These are phyloP conservation scores for sunflower (Helianthus annuus) DNA, from an alignment of 129 eudicot genomes.

Conservation along the genomic window HanXRQr2.0-SUNRISE NC_035440.2:76978935-76979434, in stretches of 20 bases:
- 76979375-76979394: slow-evolving; percentile 52
- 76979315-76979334: slow-evolving; percentile 85
- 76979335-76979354: slow-evolving; percentile 75
- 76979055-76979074: too few relatives aligned
- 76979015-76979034: too few relatives aligned
- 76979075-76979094: too few relatives aligned
- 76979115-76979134: too few relatives aligned
- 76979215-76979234: slow-evolving; percentile 1
- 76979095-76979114: too few relatives aligned
- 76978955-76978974: too few relatives aligned
- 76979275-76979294: slow-evolving; percentile 84
- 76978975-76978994: too few relatives aligned
- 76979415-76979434: background rate
- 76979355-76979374: slow-evolving; percentile 69
- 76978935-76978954: too few relatives aligned
- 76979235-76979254: slow-evolving; percentile 13
- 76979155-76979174: too few relatives aligned
- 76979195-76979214: background rate
- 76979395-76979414: background rate
- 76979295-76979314: slow-evolving; percentile 75
- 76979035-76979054: too few relatives aligned
- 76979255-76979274: slow-evolving; percentile 62
- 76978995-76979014: too few relatives aligned
- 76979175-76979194: background rate
- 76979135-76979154: too few relatives aligned